A percentile compares a stretch with the other conserved stretches of the same genome.
Evolutionary conservation across 768 basidiomycete genomes (phyloP).

Genomic region (Collybia sp.): DNA sequence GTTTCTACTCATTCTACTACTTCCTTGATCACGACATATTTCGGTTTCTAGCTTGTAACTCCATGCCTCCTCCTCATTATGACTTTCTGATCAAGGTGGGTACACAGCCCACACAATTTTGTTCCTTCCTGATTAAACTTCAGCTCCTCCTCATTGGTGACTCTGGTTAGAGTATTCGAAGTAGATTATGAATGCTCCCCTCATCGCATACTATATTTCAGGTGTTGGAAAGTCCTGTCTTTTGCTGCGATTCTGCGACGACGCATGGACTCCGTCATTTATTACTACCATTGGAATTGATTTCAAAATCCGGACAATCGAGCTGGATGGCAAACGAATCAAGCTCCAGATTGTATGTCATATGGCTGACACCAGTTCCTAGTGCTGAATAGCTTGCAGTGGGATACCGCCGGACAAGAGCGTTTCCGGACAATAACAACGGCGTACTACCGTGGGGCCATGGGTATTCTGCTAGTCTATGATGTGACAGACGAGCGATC

Average conservation of each 20-base stretch:
- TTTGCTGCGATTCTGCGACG: constrained; percentile 96
- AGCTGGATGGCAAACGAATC: constrained; percentile 95
- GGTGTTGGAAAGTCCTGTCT: constrained; percentile 97
- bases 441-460: constrained; percentile 98
- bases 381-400: constrained; percentile 42
- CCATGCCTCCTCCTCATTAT: constrained; percentile 90
- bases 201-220: constrained; percentile 17
- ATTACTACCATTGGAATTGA: constrained; percentile 99
- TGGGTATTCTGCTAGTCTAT: constrained; percentile 98
- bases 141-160: constrained; percentile 95
- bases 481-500: constrained; percentile 94
- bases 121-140: neutral
- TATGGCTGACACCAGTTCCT: neutral
- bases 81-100: constrained; percentile 93
- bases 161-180: constrained; percentile 58
- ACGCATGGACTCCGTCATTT: constrained; percentile 98
- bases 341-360: constrained; percentile 94
- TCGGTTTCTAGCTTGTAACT: no score
- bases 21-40: no score
- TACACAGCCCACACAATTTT: neutral
- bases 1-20: no score
- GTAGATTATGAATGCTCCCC: constrained; percentile 4
- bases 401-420: constrained; percentile 99
- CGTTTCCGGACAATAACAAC: constrained; percentile 98
- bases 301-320: constrained; percentile 99